Base-by-base conservation (phyloP, 768 basidiomycete species). In the Sporobolomyces phaffii region DNA sequence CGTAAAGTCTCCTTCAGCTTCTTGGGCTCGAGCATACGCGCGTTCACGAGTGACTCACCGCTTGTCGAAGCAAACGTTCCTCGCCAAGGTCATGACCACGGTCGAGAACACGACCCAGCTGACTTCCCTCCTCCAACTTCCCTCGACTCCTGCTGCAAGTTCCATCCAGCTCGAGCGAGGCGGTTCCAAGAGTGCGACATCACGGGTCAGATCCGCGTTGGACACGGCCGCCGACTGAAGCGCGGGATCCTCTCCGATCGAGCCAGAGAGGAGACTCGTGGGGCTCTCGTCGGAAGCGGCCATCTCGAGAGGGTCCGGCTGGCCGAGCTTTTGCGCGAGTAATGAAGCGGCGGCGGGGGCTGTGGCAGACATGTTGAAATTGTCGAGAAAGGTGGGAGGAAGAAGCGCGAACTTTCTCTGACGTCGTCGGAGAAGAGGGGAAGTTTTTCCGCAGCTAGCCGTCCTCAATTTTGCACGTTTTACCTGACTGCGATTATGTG, bases 31-130 rank as follows among this genome's bases (percentile, higher is more conserved):
- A 24, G 8, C 34, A 26, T 1, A 31, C 14, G 38, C n/a, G 26
- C 7, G 36, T 9, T 9, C 38, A 9, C 48, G 34, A 26, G 11
- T 36, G 5, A 24, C 56, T 11, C 17, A 64, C 62, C 54, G 7
- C n/a, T 52, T 38, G 47, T 58, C 28, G 56, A 68, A 68, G 29
- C 56, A 62, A 2, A 34, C 56, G 29, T 40, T 33, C 28, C 66
- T 34, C 10, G 62, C 50, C 6, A 63, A 7, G 28, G 66, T 68
- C 44, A 45, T 58, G 34, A 60, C 15, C 24, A 52, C 28, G 20
- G 62, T 49, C 1, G 52, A 62, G 43, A 58, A 58, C 11, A 41
- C 49, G 17, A 53, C 9, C 56, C 50, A 48, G 31, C 54, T 47
- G 6, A 58, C 26, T 10, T 62, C 50, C 20, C 66, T 41, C 47